A percentile compares a stretch with the other conserved stretches of the same genome.
Evolutionary conservation across 345 rosid species (phyloP).

Genomic region (Populus tremula): DNA sequence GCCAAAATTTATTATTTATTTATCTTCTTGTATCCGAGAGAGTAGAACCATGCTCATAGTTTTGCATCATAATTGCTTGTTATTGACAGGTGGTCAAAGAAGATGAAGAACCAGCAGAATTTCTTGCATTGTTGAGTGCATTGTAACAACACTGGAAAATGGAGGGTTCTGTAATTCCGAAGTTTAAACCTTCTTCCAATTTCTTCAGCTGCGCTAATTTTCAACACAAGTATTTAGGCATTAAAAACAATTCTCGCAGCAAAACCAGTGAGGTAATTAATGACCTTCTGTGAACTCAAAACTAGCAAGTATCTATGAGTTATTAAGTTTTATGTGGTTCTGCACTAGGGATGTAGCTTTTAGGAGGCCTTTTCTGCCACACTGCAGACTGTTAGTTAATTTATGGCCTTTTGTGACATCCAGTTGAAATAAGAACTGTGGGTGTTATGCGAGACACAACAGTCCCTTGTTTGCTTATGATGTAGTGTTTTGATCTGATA

Average conservation of each 20-base stretch:
- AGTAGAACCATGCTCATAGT: conserved; percentile 1
- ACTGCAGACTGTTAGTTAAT: not conserved
- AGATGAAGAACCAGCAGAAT: conserved; percentile 72
- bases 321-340: not conserved
- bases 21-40: not conserved
- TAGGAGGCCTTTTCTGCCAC: not conserved
- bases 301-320: not conserved
- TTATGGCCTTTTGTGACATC: not conserved
- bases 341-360: not conserved
- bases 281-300: not conserved
- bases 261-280: conserved; percentile 33
- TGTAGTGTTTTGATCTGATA: not conserved
- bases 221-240: conserved; percentile 11
- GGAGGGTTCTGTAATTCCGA: conserved; percentile 22
- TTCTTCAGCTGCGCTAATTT: conserved; percentile 18
- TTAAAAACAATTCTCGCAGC: conserved; percentile 19
- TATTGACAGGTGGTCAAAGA: conserved; percentile 66
- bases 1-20: not conserved
- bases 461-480: not conserved
- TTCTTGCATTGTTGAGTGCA: conserved; percentile 52
- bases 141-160: conserved; percentile 33
- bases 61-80: conserved; percentile 4
- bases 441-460: not conserved
- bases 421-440: not conserved
- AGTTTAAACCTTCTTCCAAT: conserved; percentile 20